Conservation (phyloP, 2,329 filamentous ascomycete genomes). For the Fusarium coicis region DNA sequence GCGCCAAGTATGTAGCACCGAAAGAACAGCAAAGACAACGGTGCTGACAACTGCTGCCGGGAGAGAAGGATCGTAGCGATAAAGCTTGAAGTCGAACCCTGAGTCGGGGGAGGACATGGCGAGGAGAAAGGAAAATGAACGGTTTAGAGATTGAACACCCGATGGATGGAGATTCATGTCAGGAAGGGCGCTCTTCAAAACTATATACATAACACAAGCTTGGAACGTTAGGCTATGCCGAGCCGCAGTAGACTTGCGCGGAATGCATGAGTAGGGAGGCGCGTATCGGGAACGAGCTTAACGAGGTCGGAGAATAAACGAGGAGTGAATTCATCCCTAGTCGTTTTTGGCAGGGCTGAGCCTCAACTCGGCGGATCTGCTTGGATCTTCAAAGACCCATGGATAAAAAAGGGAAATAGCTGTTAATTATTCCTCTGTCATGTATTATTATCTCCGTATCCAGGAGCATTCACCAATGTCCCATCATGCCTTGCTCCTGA, state of each 20-base stretch:
- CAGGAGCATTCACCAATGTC: neutral
- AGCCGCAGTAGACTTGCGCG: neutral
- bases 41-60: slow-evolving; percentile 5
- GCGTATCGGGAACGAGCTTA: neutral
- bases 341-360: neutral
- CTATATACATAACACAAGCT: neutral
- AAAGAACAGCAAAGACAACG: neutral
- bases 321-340: neutral
- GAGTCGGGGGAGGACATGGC: too few species aligned
- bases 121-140: rapidly evolving
- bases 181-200: neutral
- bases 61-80: slow-evolving; percentile 4
- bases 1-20: neutral
- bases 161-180: neutral
- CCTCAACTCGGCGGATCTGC: neutral
- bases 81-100: slow-evolving; percentile 11
- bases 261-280: neutral
- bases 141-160: neutral
- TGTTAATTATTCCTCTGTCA: neutral
- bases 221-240: neutral
- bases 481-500: neutral
- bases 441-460: rapidly evolving
- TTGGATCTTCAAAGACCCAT: neutral
- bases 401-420: neutral
- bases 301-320: neutral